These are phyloP conservation scores for Dendrocalamus sinicus DNA, from an alignment of 176 grass and related monocot genomes.

Conservation along the genomic window DNA sequence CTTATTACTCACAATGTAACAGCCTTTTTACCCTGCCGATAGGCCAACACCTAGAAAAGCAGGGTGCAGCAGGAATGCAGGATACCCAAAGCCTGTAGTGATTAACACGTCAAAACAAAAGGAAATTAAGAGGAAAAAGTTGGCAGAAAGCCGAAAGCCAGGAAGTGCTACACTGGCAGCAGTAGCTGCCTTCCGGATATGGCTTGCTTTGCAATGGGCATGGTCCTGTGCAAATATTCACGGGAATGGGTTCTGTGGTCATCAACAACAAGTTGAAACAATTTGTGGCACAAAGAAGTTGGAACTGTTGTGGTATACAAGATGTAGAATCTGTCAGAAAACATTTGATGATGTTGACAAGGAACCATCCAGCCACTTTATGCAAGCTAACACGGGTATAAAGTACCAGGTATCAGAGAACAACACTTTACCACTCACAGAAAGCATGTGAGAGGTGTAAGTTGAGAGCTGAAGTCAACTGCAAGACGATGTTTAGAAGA, in stretches of 20 bases:
- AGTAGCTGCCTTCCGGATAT: conserved; percentile 12
- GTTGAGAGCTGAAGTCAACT: conserved; percentile 23
- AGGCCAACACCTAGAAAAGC: not conserved
- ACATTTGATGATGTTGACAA: conserved; percentile 5
- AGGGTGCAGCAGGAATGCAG: not conserved
- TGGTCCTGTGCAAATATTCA: conserved; percentile 25
- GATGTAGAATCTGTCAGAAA: not conserved
- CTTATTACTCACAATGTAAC: not conserved
- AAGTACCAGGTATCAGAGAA: conserved; percentile 24
- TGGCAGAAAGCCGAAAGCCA: not conserved
- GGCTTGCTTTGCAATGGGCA: not conserved
- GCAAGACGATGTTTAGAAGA: not conserved
- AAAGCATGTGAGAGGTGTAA: conserved; percentile 41
- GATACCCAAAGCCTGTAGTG: not conserved
- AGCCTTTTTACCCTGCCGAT: not conserved
- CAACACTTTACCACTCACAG: conserved; percentile 22
- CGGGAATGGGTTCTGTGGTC: conserved; percentile 28
- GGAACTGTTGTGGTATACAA: not conserved
- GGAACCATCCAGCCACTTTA: conserved; percentile 24
- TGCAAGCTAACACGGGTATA: conserved; percentile 17
- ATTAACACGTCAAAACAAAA: not conserved
- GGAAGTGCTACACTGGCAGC: conserved; percentile 17
- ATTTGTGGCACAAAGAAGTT: not conserved
- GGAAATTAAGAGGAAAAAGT: not conserved
- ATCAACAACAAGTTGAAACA: conserved; percentile 26